These are phyloP conservation scores for Saccharomycopsis sp. DNA, from an alignment of 805 yeast genomes.

Conservation along the genomic window DNA sequence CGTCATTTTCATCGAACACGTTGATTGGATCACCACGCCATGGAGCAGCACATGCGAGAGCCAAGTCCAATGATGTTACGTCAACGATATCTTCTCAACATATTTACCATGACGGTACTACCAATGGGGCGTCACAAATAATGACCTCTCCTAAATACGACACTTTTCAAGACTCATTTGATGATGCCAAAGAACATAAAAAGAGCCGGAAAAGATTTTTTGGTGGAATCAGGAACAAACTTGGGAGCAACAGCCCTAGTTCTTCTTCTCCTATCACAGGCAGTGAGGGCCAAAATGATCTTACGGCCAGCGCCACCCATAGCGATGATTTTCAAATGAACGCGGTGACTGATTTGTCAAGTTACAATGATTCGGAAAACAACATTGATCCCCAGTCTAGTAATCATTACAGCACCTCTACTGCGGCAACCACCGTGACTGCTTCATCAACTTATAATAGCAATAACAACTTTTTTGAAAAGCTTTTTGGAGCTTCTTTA, in stretches of 20 bases:
- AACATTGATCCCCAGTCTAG: no score
- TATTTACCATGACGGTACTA: no score
- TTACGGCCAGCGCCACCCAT: background rate
- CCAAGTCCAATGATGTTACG: constrained; percentile 14
- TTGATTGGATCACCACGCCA: constrained; percentile 5
- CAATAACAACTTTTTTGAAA: constrained; percentile 22
- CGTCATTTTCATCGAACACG: constrained; percentile 7
- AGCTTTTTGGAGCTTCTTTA: constrained; percentile 60
- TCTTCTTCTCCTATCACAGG: constrained; percentile 3
- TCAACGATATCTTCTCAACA: no score
- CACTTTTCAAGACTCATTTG: constrained; percentile 4
- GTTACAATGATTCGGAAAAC: background rate
- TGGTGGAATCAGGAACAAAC: constrained; percentile 20
- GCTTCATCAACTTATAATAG: no score
- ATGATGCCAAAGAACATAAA: constrained; percentile 10
- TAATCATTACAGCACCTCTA: no score
- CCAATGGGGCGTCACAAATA: no score
- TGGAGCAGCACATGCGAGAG: constrained; percentile 12
- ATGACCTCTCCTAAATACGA: background rate
- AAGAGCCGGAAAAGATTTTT: constrained; percentile 18
- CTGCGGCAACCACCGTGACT: no score
- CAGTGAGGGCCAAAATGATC: background rate
- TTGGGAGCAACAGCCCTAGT: constrained; percentile 5
- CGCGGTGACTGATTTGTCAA: constrained; percentile 19
- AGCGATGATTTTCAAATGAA: constrained; percentile 19